A percentile compares a stretch with the other conserved stretches of the same genome.
phyloP scores from a whole-genome alignment of 2,329 filamentous ascomycete genomes.

The Zymoseptoria ardabiliae region DNA sequence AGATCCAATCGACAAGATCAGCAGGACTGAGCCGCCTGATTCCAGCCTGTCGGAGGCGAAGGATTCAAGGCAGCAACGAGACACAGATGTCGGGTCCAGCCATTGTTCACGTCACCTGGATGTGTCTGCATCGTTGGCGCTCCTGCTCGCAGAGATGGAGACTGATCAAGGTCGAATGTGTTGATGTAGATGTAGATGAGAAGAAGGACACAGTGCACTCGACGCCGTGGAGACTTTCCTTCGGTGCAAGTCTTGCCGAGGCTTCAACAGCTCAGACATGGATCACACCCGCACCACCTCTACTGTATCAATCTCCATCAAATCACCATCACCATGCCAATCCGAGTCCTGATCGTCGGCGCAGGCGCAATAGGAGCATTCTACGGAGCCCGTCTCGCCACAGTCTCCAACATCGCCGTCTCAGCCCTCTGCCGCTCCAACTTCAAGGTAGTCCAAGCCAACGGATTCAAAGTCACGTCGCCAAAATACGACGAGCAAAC shows the following conservation, averaged over 20 bases:
- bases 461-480: constrained; percentile 59
- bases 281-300: neutral
- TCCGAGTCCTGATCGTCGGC: constrained; percentile 59
- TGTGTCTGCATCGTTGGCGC: too few relatives aligned
- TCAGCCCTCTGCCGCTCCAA: constrained; percentile 70
- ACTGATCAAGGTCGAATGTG: too few relatives aligned
- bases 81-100: too few relatives aligned
- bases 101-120: too few relatives aligned
- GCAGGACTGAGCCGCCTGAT: neutral
- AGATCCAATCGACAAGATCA: constrained; percentile 5
- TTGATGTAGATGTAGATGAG: neutral
- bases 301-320: neutral
- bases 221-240: too few relatives aligned
- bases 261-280: neutral
- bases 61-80: too few relatives aligned
- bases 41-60: too few relatives aligned
- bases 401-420: constrained; percentile 45
- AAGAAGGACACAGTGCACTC: neutral
- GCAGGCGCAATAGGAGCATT: constrained; percentile 67
- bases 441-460: constrained; percentile 54
- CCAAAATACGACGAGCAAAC: constrained; percentile 60
- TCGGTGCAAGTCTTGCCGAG: neutral
- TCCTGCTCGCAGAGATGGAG: too few relatives aligned
- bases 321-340: constrained; percentile 30
- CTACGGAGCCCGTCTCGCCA: constrained; percentile 61